These are phyloP conservation scores for Coniophora puteana DNA, from an alignment of 1,284 basidiomycete genomes.

Conservation along the genomic window DNA sequence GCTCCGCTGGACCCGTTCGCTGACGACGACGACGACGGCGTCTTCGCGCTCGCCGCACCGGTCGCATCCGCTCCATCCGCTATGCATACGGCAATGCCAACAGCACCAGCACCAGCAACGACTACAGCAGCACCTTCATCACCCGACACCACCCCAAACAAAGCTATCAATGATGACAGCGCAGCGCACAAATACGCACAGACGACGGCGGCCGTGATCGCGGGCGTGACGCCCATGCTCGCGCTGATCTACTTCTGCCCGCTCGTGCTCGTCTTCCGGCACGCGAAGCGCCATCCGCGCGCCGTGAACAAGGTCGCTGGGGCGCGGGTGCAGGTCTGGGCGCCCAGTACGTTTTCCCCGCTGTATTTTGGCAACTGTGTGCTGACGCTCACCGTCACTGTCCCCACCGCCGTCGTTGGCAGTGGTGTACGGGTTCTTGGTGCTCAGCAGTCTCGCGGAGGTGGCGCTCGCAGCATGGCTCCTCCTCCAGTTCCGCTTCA, in stretches of 20 bases:
- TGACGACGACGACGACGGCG: too few species aligned
- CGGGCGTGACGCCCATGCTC: constrained; percentile 41
- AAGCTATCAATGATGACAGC: too few species aligned
- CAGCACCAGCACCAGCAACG: too few species aligned
- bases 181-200: too few species aligned
- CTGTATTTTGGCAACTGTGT: constrained; percentile 11
- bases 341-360: constrained; percentile 38
- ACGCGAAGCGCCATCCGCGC: constrained; percentile 39
- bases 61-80: too few species aligned
- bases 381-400: constrained; percentile 19
- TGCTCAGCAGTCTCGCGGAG: constrained; percentile 43
- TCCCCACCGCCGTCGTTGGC: constrained; percentile 2
- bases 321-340: constrained; percentile 40
- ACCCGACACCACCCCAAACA: too few species aligned
- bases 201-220: too few species aligned
- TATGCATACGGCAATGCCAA: too few species aligned
- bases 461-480: constrained; percentile 55
- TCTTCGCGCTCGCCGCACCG: too few species aligned
- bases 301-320: constrained; percentile 47
- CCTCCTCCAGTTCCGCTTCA: constrained; percentile 47
- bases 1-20: too few species aligned
- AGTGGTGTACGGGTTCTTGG: constrained; percentile 48
- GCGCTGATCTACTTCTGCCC: constrained; percentile 45
- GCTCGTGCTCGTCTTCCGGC: constrained; percentile 43
- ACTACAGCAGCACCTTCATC: too few species aligned